A percentile compares a stretch with the other conserved stretches of the same genome.
Conservation (phyloP, 1,284 basidiomycete genomes). For the Sanguinoderma infundibulare region DNA sequence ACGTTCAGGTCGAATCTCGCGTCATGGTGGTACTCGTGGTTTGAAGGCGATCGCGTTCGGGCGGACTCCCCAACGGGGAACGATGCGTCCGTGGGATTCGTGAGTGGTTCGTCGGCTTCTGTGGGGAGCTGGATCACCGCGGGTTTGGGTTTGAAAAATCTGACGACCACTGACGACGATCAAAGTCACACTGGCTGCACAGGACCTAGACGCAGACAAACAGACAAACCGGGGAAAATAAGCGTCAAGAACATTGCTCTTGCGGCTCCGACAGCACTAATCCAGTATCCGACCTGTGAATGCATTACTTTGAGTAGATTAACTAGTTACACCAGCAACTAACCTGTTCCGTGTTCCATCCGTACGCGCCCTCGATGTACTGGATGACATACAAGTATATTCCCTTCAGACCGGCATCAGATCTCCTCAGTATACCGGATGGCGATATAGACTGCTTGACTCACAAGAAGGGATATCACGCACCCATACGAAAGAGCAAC, state of each 20-base stretch:
- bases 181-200: no score
- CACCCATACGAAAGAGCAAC: conserved; percentile 62
- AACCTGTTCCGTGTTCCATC: conserved; percentile 78
- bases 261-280: conserved; percentile 63
- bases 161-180: conserved; percentile 52
- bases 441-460: conserved; percentile 23
- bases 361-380: conserved; percentile 68
- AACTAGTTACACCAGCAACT: conserved; percentile 21
- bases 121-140: conserved; percentile 40
- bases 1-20: conserved; percentile 64
- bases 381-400: conserved; percentile 69
- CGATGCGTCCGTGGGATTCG: conserved; percentile 12
- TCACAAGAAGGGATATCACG: conserved; percentile 58
- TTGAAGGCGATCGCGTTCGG: conserved; percentile 1
- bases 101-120: conserved; percentile 38
- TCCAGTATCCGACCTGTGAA: conserved; percentile 74
- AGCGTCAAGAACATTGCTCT: conserved; percentile 67
- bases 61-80: conserved; percentile 2
- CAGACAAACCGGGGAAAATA: conserved; percentile 63
- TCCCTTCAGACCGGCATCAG: conserved; percentile 51
- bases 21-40: conserved; percentile 34
- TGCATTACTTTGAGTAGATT: neutral
- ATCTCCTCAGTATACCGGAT: no score
- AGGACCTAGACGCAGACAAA: neutral
- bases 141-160: conserved; percentile 49